Evolutionary conservation across 108 stramenopile species (phyloP), one percentile per base, ranked within the genome.

Genomic region (Cylindrotheca closterium): DNA sequence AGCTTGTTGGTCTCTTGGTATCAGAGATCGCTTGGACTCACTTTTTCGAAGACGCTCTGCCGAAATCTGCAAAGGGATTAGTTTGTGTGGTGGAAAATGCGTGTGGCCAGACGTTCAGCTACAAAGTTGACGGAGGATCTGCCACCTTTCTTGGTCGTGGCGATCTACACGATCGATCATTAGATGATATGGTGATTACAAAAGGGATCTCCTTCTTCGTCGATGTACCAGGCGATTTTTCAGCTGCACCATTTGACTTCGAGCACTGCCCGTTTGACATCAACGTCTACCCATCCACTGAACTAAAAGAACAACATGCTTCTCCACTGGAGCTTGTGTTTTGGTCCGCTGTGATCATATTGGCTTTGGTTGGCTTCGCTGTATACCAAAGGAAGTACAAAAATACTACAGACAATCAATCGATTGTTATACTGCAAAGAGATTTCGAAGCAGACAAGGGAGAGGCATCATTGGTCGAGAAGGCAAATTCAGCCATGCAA

Each of bases 11-110:
- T 25, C 21, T 52, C 5, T 25, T 52, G 51, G 51, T 8, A 7
- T 5, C 24, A 21, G 51, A 52, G 24, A 8, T 52, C 5, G 7
- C 21, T 52, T 52, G 51, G 51, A 52, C 51, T 21, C 21, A 21
- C 23, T 25, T 52, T 8, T 52, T 52, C 18, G 51, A 25, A 21
- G 18, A 17, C 18, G 51, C 51, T n/a, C 51, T 71, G 15, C 64
- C 55, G 7, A 18, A 10, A 0, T 48, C 32, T n/a, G 58, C 47
- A 18, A 19, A 46, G 1, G 80, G 80, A n/a, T 18, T 81, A 0
- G 42, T 70, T n/a, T 56, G 68, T 7, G 76, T 74, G 4, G 33
- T 81, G 2, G 45, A 73, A 3, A 77, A 69, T 32, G 22, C 60
- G 7, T 70, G 73, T 45, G 34, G 25, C 10, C 50, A 69, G 23